Base-by-base conservation (phyloP, 371 early-diverging fungal genomes). In the Blakeslea trispora region DNA sequence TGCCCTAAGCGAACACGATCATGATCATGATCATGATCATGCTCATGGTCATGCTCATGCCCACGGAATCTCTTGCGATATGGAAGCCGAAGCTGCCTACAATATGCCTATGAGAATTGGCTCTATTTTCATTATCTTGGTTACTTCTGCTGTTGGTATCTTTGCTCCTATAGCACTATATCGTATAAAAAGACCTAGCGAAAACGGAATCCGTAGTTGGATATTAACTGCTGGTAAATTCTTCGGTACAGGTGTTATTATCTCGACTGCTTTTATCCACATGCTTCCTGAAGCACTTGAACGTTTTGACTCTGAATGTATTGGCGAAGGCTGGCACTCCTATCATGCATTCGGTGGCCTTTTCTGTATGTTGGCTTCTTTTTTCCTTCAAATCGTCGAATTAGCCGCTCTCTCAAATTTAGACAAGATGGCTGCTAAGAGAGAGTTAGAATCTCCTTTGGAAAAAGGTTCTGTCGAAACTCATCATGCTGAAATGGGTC, bases 201-300 rank as follows among this genome's bases (percentile, higher is more conserved):
- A 60, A 23, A 64, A 62, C 39, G 60, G 55, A 43, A 19, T 64
- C n/a, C 69, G 66, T 3, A 66, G 72, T 22, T 74, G 70, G 70
- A 45, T 71, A 0, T 53, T 77, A 17, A 65, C 72, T 0, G 47
- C 72, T 47, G 77, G 72, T 56, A 77, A 77, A 59, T 77, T 77
- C 35, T 77, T 75, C 42, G 79, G 79, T 22, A 73, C 73, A 7
- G 79, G 79, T 44, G 72, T 79, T 5, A 72, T 79, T 39, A 45
- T 79, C 14, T 69, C 80, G 1, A 75, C 75, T 9, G 80, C 77
- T 3, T 79, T 74, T 45, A 63, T 79, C 24, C 80, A 79, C 50
- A 72, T 79, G 71, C 51, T 79, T 14, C 75, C 80, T 5, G 72
- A 71, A 23, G 72, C 75, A 1, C 49, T 72, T 21, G 63, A 60